Base-by-base conservation (phyloP, 2,329 filamentous ascomycete species). In the Aspergillus pseudoglaucus region DNA sequence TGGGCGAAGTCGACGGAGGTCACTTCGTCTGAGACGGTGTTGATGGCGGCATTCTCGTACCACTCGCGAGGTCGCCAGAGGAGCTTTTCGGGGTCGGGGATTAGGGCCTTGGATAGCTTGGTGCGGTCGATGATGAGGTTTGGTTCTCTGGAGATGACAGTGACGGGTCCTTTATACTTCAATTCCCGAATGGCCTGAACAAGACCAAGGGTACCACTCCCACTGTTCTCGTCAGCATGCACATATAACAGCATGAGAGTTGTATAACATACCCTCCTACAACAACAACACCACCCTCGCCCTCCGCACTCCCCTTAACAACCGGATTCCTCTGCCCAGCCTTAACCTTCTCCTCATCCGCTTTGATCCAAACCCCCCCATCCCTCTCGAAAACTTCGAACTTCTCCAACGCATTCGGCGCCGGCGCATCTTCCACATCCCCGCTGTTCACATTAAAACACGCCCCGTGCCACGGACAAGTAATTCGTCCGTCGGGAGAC, bases 381-480 rank as follows among this genome's bases (percentile, higher is more conserved):
- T 93, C 82, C 62, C 85, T 90, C 66, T 95, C 84, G 27, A 82
- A 74, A 27, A 96, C 75, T 46, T 88, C 83, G 73, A 94, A 98
- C 44, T 85, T 84, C 41, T 87, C 80, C 22, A 98, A 74, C n/a
- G 87, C 79, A 61, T 97, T 89, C 22, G 95, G 80, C 2, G 88
- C 93, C 0, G 93, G 93, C 0, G 91, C 90, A 63, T 97, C 89
- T 71, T 98, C 93, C 50, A 97, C 87, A 60, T 98, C 93, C 46
- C 93, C 93, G 5, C 87, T 94, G 47, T 80, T 79, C 53, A 88
- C 82, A 53, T 89, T 93, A 74, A 96, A 98, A 75, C 93, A 98
- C 48, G 93, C 93, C 74, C 91, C 91, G 66, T 97, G 91, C 93
- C 93, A 97, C 3, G 91, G 90, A 67, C 93, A 98, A 6, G 88